Percentiles rank a stretch among this genome's conserved stretches.
These are phyloP conservation scores for Aschersonia sp. DNA, from an alignment of 2,329 filamentous ascomycete species.

Conservation along the genomic window DNA sequence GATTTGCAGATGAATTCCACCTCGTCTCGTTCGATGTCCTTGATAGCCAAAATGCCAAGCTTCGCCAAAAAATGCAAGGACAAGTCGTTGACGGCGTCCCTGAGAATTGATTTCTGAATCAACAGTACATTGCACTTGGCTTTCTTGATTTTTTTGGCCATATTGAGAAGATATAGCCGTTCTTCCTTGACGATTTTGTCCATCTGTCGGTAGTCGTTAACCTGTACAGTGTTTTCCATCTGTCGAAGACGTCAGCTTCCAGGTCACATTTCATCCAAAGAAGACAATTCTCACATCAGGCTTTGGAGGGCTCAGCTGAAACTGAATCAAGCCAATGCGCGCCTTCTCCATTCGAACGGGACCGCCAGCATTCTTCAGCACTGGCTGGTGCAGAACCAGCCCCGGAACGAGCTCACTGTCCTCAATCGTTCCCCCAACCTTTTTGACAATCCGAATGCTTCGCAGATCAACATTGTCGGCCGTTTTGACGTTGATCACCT, in stretches of 20 bases:
- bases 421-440: conserved; percentile 94
- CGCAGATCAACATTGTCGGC: conserved; percentile 93
- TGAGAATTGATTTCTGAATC: conserved; percentile 96
- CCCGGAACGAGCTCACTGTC: conserved; percentile 96
- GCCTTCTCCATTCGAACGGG: conserved; percentile 94
- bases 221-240: conserved; percentile 99
- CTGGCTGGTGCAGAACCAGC: conserved; percentile 78
- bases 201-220: conserved; percentile 99
- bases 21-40: conserved; percentile 97
- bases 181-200: conserved; percentile 99
- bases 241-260: conserved; percentile 15
- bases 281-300: conserved; percentile 56
- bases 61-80: conserved; percentile 96
- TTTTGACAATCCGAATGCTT: conserved; percentile 95
- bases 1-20: conserved; percentile 99
- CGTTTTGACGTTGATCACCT: conserved; percentile 89
- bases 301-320: conserved; percentile 95
- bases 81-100: conserved; percentile 94
- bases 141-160: conserved; percentile 99
- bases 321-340: conserved; percentile 90
- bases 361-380: conserved; percentile 85
- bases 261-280: neutral
- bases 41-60: conserved; percentile 86
- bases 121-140: conserved; percentile 97
- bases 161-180: conserved; percentile 91